Evolutionary conservation across 1,139 yeast species (phyloP).

Genomic region (Scheffersomyces insectosa): DNA sequence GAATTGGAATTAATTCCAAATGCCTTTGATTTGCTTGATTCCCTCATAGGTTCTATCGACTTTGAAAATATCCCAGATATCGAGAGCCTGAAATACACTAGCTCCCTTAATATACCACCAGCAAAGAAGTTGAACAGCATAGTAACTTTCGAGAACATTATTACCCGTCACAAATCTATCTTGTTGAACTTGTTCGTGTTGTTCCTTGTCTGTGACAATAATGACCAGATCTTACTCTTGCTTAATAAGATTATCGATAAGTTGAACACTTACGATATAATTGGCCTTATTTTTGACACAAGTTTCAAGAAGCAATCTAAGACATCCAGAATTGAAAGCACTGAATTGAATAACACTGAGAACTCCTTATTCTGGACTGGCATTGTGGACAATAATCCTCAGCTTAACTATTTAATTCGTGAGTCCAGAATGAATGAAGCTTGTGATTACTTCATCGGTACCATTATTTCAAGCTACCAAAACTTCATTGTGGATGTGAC

Average conservation of each 20-base stretch:
- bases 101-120: conserved; percentile 11
- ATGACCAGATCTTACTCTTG: conserved; percentile 24
- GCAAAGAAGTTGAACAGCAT: conserved; percentile 22
- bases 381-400: conserved; percentile 20
- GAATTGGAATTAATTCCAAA: conserved; percentile 26
- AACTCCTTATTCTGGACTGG: conserved; percentile 31
- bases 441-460: conserved; percentile 26
- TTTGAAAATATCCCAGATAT: conserved; percentile 8
- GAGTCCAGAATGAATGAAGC: conserved; percentile 23
- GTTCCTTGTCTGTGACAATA: conserved; percentile 36
- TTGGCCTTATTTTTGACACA: conserved; percentile 30
- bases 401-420: conserved; percentile 22
- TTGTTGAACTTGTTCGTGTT: conserved; percentile 30
- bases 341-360: conserved; percentile 16
- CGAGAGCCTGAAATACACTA: conserved; percentile 8
- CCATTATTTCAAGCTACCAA: conserved; percentile 13
- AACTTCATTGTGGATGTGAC: conserved; percentile 30
- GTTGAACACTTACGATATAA: conserved; percentile 24
- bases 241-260: conserved; percentile 27
- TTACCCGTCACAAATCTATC: conserved; percentile 25
- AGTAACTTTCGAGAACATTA: conserved; percentile 27
- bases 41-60: conserved; percentile 21
- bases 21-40: conserved; percentile 24
- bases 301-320: conserved; percentile 15
- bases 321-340: conserved; percentile 9